These are phyloP conservation scores for Salvia splendens DNA, from an alignment of 257 asterid species.

Conservation along the genomic window DNA sequence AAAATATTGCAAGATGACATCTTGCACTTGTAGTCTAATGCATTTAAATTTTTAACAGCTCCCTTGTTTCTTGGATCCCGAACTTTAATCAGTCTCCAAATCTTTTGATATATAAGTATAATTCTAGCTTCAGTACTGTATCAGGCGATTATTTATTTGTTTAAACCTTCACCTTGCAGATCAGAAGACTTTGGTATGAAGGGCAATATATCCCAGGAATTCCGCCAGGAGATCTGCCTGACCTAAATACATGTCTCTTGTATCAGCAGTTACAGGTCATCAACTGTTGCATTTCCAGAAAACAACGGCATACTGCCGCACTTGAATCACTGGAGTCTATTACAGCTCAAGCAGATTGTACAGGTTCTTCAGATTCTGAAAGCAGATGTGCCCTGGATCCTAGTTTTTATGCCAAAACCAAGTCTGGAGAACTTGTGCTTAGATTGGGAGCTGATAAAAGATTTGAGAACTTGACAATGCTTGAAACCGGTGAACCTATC, in stretches of 20 bases:
- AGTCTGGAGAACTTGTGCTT: conserved; percentile 77
- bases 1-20: background rate
- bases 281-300: conserved; percentile 93
- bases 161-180: conserved; percentile 51
- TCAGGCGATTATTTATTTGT: conserved; percentile 29
- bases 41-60: background rate
- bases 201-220: conserved; percentile 92
- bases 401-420: conserved; percentile 62
- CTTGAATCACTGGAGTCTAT: conserved; percentile 74
- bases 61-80: background rate
- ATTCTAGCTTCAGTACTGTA: conserved; percentile 20
- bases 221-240: conserved; percentile 83
- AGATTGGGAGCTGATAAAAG: conserved; percentile 83
- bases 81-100: background rate
- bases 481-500: conserved; percentile 92
- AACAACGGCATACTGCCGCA: conserved; percentile 72
- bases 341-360: conserved; percentile 47
- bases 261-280: conserved; percentile 97
- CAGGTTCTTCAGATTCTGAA: conserved; percentile 48
- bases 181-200: conserved; percentile 90
- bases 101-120: background rate
- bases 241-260: conserved; percentile 84
- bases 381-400: conserved; percentile 44
- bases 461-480: conserved; percentile 71
- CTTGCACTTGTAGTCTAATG: conserved; percentile 19